These are phyloP conservation scores for Paspalum vaginatum DNA, from an alignment of 176 grass and related monocot species.

Conservation along the genomic window DNA sequence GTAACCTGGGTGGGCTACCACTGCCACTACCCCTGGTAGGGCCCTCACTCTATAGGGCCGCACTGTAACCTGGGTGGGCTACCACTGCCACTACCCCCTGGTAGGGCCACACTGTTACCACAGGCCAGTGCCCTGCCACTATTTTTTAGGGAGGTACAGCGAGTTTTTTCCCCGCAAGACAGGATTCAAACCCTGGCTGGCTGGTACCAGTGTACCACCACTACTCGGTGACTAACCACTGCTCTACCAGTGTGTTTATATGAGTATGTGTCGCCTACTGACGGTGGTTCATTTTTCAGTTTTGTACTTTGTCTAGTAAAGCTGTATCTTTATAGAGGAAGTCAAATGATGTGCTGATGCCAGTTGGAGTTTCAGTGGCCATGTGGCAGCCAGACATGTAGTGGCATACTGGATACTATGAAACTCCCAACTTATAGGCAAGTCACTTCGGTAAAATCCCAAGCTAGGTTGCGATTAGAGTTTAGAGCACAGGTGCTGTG, in stretches of 20 bases:
- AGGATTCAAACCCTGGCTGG: no score
- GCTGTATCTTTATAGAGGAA: not conserved
- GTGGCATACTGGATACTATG: not conserved
- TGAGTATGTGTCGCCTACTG: not conserved
- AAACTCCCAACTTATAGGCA: not conserved
- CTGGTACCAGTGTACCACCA: no score
- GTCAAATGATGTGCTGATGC: not conserved
- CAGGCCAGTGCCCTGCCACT: no score
- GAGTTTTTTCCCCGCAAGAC: no score
- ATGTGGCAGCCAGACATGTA: not conserved
- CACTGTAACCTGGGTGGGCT: no score
- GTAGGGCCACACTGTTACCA: no score
- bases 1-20: no score
- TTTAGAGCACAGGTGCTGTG: not conserved
- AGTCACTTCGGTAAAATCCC: not conserved
- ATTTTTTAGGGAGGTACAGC: no score
- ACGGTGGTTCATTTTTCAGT: not conserved
- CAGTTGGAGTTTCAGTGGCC: not conserved
- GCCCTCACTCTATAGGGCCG: no score
- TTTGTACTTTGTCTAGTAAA: not conserved
- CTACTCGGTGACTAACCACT: no score
- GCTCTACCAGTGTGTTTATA: not conserved
- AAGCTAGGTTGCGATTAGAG: not conserved
- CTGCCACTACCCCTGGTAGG: no score
- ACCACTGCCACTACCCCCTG: no score